Evolutionary conservation across 2,329 filamentous ascomycete species (phyloP), one percentile per base, ranked within the genome.

Genomic region (Uncinocarpus reesii): DNA sequence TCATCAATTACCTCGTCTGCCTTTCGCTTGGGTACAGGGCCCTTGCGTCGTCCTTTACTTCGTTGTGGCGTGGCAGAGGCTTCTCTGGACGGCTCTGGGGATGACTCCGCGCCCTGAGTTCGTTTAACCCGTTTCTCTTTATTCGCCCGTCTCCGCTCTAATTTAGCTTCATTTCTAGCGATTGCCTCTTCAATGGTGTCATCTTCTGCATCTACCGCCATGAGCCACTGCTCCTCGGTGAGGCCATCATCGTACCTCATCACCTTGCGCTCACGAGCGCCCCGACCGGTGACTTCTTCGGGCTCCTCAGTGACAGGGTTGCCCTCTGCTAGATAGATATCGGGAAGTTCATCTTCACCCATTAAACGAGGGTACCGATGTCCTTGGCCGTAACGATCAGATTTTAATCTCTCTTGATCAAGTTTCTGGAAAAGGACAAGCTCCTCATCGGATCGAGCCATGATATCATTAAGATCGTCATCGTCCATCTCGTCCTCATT

Each of bases 401-500:
- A 79, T 52, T 71, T 78, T 7, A 70, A 59, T 49, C 92, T 79
- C 51, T 93, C 81, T 50, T 80, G 78, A 57, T 98, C 92, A 52
- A 98, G 79, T 57, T 83, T 72, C 61, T 88, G 85, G 78, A 98
- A 98, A 1, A 81, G 61, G 4, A 53, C 52, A 16, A 96, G 67
- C 64, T 98, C 92, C 0, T 83, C 74, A 7, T 95, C 90, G 37
- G 75, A 87, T 56, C 92, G 85, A 52, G 92, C 89, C 69, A 96
- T 84, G 52, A 98, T 85, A 71, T 92, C 75, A 62, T 98, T 98
- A 55, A 98, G 72, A 63, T 98, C 92, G 51, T 98, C 92, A 55
- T 98, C 92, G 57, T 98, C 92, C 86, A 96, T 95, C 66, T 98
- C 92, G 52, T 95, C 89, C 60, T 93, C 86, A 54, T 95, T 88